Conservation (phyloP, 805 yeast species). For the Cyberlindnera samutprakarnensis region DNA sequence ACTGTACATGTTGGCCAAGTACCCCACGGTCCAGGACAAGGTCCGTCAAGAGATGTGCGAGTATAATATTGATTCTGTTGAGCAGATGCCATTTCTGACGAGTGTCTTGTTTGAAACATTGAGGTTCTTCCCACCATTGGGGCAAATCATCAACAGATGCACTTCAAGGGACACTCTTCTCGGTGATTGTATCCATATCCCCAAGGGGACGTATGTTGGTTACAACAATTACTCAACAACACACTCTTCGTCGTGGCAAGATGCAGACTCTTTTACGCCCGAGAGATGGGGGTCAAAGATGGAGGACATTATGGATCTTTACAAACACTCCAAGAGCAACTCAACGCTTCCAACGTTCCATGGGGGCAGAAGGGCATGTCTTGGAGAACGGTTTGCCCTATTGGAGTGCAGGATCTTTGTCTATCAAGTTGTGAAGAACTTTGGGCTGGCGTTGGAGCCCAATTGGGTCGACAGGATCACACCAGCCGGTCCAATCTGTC, state of each 20-base stretch:
- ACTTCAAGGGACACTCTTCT: conserved; percentile 31
- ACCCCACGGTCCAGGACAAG: conserved; percentile 26
- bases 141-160: conserved; percentile 44
- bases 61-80: conserved; percentile 5
- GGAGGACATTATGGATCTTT: conserved; percentile 31
- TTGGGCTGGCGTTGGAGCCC: conserved; percentile 30
- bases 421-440: conserved; percentile 29
- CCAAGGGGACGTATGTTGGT: conserved; percentile 46
- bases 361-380: conserved; percentile 52
- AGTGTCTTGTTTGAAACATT: conserved; percentile 39
- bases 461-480: conserved; percentile 43
- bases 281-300: conserved; percentile 42
- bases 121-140: conserved; percentile 48
- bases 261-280: conserved; percentile 38
- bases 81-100: conserved; percentile 23
- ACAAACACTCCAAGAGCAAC: conserved; percentile 36
- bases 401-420: conserved; percentile 35
- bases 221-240: conserved; percentile 48
- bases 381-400: conserved; percentile 53
- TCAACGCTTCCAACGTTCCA: conserved; percentile 46
- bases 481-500: conserved; percentile 53
- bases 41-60: conserved; percentile 20
- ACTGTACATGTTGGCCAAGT: conserved; percentile 39
- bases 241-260: conserved; percentile 39
- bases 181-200: conserved; percentile 37